Conservation (phyloP, 2,329 filamentous ascomycete genomes). For the Epichloe sibirici region DNA sequence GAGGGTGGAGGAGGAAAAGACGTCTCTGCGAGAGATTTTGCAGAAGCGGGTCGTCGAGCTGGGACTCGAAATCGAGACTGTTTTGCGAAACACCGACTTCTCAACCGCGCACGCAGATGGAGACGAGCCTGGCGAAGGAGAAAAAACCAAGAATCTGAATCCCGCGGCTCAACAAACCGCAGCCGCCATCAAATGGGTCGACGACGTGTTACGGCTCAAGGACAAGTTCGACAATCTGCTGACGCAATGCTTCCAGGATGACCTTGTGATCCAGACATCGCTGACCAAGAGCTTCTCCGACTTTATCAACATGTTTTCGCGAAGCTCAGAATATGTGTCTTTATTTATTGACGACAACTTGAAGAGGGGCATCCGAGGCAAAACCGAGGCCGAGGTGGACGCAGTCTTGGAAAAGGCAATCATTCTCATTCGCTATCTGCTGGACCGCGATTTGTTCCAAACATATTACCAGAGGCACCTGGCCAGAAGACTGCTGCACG, state of each 20-base stretch:
- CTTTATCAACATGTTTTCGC: slow-evolving; percentile 82
- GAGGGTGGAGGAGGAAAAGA: slow-evolving; percentile 64
- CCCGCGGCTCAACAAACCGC: slow-evolving; percentile 66
- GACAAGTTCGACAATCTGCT: slow-evolving; percentile 80
- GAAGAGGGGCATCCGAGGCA: slow-evolving; percentile 85
- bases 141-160: slow-evolving; percentile 23
- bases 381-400: slow-evolving; percentile 82
- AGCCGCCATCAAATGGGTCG: slow-evolving; percentile 88
- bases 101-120: slow-evolving; percentile 29
- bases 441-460: slow-evolving; percentile 90
- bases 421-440: slow-evolving; percentile 72
- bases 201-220: slow-evolving; percentile 76
- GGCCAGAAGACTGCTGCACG: slow-evolving; percentile 73
- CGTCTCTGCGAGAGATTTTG: slow-evolving; percentile 56
- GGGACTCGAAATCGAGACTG: slow-evolving; percentile 70
- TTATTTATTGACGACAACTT: slow-evolving; percentile 95
- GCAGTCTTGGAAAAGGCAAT: slow-evolving; percentile 79
- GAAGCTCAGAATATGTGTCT: slow-evolving; percentile 85
- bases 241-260: slow-evolving; percentile 57
- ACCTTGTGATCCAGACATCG: slow-evolving; percentile 67
- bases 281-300: slow-evolving; percentile 80
- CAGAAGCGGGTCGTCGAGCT: slow-evolving; percentile 66
- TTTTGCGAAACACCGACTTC: slow-evolving; percentile 43
- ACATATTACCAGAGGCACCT: slow-evolving; percentile 97
- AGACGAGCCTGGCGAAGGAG: slow-evolving; percentile 34